Base-by-base conservation (phyloP, 306 rosid genomes). In the Trichosanthes cucumerina region DNA sequence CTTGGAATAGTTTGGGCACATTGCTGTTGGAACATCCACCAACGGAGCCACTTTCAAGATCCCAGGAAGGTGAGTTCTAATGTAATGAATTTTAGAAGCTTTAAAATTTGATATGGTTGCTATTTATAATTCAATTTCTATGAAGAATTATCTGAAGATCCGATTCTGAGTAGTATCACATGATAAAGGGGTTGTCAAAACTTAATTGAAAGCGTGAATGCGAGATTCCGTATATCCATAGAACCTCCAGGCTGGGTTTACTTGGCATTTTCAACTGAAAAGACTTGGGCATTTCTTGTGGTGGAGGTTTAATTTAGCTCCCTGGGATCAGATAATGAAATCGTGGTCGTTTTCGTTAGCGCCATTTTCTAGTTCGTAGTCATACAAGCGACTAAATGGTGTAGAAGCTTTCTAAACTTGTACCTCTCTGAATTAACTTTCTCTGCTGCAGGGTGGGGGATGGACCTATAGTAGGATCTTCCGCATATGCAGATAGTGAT, bases 41-140 rank as follows among this genome's bases (percentile, higher is more conserved):
- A 91, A 95, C 83, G 98, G 98, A 46, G 97, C 97, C 77, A 91
- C 93, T 63, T 95, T 88, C 87, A 92, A 95, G 87, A 89, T 95
- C 78, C 98, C 98, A 36, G 98, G 98, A 79, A 92, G 98, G 98
- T 95, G 71, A 76, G 72, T 77, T 85, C 41, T 47, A 14, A 12
- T 47, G 19, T 47, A 47, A 47, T 62, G 69, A 62, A 34, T 15
- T 60, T 57, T 53, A 28, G 18, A 62, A 26, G 69, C 41, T 15
- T 1, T 26, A 62, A 13, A 62, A 12, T 62, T 62, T 28, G 19
- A 31, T 16, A 26, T 26, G 36, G 12, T 14, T 62, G 2, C 43
- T 31, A 62, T 31, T 24, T 15, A 31, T 7, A 13, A 60, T 60
- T 60, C 39, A 12, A 5, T 2, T 63, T 12, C 4, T 63, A 28